Percentiles rank a stretch among this genome's conserved stretches.
Conservation (phyloP, 257 asterid genomes). For the Anisodus tanguticus region DNA sequence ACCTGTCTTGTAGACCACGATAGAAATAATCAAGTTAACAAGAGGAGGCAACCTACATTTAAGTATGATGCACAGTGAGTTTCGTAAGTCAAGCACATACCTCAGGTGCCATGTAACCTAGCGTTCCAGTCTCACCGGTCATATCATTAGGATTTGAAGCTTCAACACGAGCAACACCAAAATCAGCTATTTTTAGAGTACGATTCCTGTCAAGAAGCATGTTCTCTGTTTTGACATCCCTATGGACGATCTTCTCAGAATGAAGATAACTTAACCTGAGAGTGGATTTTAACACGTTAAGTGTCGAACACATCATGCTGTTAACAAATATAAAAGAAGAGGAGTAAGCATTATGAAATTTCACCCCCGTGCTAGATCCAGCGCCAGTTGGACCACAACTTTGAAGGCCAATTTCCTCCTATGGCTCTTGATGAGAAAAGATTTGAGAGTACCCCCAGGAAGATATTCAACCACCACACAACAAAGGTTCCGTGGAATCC, state of each 20-base stretch:
- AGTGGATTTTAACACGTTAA: neutral
- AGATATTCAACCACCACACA: conserved; percentile 84
- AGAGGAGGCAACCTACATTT: neutral
- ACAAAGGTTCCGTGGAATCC: conserved; percentile 63
- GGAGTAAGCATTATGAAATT: conserved; percentile 15
- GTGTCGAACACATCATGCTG: neutral
- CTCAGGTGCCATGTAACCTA: conserved; percentile 98
- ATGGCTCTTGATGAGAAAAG: conserved; percentile 71
- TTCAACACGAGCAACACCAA: conserved; percentile 95
- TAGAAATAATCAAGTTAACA: neutral
- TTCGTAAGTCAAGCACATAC: conserved; percentile 44
- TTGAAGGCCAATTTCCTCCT: conserved; percentile 76
- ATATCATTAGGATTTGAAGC: conserved; percentile 89
- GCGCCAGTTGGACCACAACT: conserved; percentile 76
- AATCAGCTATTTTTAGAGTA: conserved; percentile 80
- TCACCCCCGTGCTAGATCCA: conserved; percentile 89
- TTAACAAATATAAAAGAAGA: neutral
- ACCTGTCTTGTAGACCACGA: conserved; percentile 49
- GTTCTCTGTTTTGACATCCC: conserved; percentile 90
- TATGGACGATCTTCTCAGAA: conserved; percentile 75
- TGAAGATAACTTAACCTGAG: conserved; percentile 81
- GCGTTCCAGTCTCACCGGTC: conserved; percentile 97
- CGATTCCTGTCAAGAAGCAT: conserved; percentile 79
- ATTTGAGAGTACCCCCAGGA: conserved; percentile 76
- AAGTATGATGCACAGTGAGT: neutral